These are phyloP conservation scores for Elongisporangium prolatum DNA, from an alignment of 352 stramenopile species.

Conservation along the genomic window DNA sequence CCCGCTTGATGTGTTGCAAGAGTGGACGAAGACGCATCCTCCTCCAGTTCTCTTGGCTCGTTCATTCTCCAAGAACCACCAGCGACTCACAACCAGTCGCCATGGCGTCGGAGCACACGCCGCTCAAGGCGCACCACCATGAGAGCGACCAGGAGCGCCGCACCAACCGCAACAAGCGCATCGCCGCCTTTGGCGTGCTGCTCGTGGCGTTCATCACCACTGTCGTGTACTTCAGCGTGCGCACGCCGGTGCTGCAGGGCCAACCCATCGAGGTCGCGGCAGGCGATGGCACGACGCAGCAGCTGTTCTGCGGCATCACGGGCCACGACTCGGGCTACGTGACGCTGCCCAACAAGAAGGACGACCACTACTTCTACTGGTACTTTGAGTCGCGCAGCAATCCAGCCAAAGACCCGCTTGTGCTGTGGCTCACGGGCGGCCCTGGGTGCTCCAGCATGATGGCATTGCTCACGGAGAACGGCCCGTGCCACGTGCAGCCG, in stretches of 20 bases:
- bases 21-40: no score
- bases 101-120: slow-evolving; percentile 15
- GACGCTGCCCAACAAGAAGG: slow-evolving; percentile 55
- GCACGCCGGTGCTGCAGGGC: slow-evolving; percentile 12
- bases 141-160: slow-evolving; percentile 8
- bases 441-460: slow-evolving; percentile 60
- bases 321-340: slow-evolving; percentile 56
- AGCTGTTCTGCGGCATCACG: slow-evolving; percentile 38
- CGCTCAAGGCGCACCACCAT: slow-evolving; percentile 6
- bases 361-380: slow-evolving; percentile 78
- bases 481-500: slow-evolving; percentile 45
- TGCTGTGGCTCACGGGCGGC: slow-evolving; percentile 64
- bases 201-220: slow-evolving; percentile 13
- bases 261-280: slow-evolving; percentile 13
- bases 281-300: slow-evolving; percentile 8
- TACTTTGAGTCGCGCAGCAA: slow-evolving; percentile 55
- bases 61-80: neutral
- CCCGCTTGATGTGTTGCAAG: no score
- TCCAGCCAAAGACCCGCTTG: slow-evolving; percentile 40
- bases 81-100: neutral
- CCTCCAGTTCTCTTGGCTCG: neutral
- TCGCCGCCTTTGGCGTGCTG: slow-evolving; percentile 5
- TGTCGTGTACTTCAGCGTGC: slow-evolving; percentile 10
- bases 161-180: slow-evolving; percentile 9
- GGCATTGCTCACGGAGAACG: slow-evolving; percentile 59